A percentile compares a stretch with the other conserved stretches of the same genome.
Conservation (phyloP, 176 grass and related monocot species). For the Pontederia paniculata region DNA sequence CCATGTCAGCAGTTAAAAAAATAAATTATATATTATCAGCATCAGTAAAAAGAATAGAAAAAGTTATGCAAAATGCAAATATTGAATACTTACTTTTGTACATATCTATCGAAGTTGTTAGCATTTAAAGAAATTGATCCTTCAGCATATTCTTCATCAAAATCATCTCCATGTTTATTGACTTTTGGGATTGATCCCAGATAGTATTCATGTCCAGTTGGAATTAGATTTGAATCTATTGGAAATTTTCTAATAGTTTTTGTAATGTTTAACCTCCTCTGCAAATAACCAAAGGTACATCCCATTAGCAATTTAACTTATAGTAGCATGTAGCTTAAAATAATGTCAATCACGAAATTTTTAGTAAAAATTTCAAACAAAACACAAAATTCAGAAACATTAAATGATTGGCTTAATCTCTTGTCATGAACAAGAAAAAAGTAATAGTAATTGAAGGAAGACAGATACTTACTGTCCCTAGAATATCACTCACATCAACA, state of each 20-base stretch:
- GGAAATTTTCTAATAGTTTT: conserved; percentile 94
- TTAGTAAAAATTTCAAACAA: no score
- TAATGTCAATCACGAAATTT: conserved; percentile 1
- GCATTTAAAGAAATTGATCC: conserved; percentile 55
- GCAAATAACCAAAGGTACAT: conserved; percentile 37
- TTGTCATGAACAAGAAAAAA: not conserved
- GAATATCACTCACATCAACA: conserved; percentile 87
- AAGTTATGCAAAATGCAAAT: not conserved
- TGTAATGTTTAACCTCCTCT: conserved; percentile 97
- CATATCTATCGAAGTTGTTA: conserved; percentile 69
- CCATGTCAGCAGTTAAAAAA: no score
- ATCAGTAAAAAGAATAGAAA: not conserved
- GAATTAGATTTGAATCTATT: conserved; percentile 77
- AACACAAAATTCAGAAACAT: not conserved
- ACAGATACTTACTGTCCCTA: conserved; percentile 85
- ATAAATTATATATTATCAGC: no score
- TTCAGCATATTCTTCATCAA: conserved; percentile 59
- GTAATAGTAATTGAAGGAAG: conserved; percentile 8
- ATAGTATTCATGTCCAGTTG: conserved; percentile 90
- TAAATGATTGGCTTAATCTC: not conserved
- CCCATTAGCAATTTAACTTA: conserved; percentile 14
- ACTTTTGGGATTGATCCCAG: conserved; percentile 73
- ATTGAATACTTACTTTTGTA: conserved; percentile 35
- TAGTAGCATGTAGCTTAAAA: not conserved
- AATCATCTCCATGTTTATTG: conserved; percentile 77